Conservation (phyloP, 208 protist genomes). For the Endotrypanum monterogeii region DNA sequence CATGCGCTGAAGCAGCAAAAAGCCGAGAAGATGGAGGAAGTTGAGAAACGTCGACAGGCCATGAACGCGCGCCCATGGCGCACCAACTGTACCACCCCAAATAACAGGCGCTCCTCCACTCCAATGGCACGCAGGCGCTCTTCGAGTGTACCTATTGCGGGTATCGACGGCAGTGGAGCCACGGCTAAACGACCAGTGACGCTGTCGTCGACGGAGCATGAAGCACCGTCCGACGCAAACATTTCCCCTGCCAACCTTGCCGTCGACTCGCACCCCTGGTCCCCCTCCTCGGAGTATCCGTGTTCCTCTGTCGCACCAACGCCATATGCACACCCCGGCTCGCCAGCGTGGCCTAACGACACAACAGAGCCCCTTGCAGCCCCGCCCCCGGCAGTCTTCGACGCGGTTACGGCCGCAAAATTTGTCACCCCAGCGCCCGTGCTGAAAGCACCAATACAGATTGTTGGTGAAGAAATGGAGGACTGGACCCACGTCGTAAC, state of each 20-base stretch:
- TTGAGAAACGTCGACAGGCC: conserved; percentile 9
- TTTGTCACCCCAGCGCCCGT: conserved; percentile 20
- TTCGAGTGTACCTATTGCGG: background rate
- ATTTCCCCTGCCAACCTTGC: background rate
- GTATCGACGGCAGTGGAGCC: background rate
- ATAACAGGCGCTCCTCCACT: conserved; percentile 2
- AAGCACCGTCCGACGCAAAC: background rate
- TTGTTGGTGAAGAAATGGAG: conserved; percentile 35
- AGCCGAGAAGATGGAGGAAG: background rate
- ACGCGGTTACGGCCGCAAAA: conserved; percentile 10
- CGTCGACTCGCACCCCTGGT: background rate
- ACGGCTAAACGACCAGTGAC: background rate
- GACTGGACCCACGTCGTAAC: conserved; percentile 32
- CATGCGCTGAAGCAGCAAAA: conserved; percentile 5
- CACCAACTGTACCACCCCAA: conserved; percentile 16
- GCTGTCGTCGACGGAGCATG: background rate
- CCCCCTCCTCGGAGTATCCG: background rate
- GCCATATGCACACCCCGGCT: background rate
- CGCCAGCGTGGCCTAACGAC: background rate
- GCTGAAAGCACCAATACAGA: conserved; percentile 13
- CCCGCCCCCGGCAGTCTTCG: conserved; percentile 8
- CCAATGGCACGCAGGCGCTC: background rate
- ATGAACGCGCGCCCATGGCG: conserved; percentile 36
- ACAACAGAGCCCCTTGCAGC: background rate
- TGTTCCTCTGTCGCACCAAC: background rate